Evolutionary conservation across 345 rosid species (phyloP).

Genomic region (Geranium brycei): DNA sequence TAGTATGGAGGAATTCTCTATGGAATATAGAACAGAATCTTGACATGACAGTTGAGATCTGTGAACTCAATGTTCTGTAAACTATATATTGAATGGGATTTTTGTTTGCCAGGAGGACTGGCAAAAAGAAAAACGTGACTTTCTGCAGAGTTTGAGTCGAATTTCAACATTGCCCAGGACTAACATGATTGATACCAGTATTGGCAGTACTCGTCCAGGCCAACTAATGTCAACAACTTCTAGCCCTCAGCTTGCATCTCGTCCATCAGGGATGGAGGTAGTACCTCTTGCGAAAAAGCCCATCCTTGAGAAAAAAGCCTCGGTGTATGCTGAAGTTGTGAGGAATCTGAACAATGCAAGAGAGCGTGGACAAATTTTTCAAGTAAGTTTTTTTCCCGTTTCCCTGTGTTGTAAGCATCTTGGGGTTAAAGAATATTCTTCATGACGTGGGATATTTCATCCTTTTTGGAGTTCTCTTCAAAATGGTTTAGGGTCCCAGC

Average conservation of each 20-base stretch:
- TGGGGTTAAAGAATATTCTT: too few species aligned
- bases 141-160: slow-evolving; percentile 85
- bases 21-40: too few species aligned
- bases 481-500: too few species aligned
- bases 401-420: not conserved
- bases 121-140: slow-evolving; percentile 88
- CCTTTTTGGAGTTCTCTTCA: too few species aligned
- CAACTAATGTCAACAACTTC: slow-evolving; percentile 45
- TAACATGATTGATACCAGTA: slow-evolving; percentile 33
- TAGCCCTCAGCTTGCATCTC: slow-evolving; percentile 47
- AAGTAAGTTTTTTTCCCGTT: slow-evolving; percentile 28
- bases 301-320: slow-evolving; percentile 58
- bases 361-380: slow-evolving; percentile 63
- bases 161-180: slow-evolving; percentile 76
- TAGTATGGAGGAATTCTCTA: too few species aligned
- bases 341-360: slow-evolving; percentile 67
- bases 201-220: slow-evolving; percentile 31
- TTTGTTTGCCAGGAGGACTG: slow-evolving; percentile 63
- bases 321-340: slow-evolving; percentile 74
- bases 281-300: slow-evolving; percentile 58
- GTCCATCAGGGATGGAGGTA: slow-evolving; percentile 41
- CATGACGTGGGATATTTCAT: too few species aligned
- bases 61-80: not conserved
- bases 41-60: not conserved
- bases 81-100: slow-evolving; percentile 5